These are phyloP conservation scores for Aspergillus leporis DNA, from an alignment of 495 filamentous ascomycete genomes.

Conservation along the genomic window DNA sequence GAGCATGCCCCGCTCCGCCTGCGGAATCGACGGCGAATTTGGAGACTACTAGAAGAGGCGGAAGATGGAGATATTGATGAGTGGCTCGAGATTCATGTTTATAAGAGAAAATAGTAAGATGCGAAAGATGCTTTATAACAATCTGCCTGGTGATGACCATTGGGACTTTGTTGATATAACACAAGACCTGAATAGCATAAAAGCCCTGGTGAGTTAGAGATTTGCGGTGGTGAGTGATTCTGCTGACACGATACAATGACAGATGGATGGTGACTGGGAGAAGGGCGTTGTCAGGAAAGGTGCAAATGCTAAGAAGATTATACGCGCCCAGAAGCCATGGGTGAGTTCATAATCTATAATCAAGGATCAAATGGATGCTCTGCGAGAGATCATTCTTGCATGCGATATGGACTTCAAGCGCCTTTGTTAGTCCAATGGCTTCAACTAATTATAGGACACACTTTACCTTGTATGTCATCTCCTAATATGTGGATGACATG, in stretches of 20 bases:
- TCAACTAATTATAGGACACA: background rate
- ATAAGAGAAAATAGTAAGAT: background rate
- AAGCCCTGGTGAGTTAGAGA: background rate
- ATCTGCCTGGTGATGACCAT: background rate
- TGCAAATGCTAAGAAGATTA: background rate
- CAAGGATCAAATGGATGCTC: background rate
- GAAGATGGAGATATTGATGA: background rate
- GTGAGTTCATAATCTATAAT: background rate
- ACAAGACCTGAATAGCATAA: background rate
- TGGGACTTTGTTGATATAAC: background rate
- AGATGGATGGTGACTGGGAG: background rate
- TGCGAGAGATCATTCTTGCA: too few species aligned
- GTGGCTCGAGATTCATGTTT: background rate
- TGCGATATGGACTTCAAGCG: background rate
- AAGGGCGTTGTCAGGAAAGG: background rate
- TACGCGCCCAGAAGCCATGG: background rate
- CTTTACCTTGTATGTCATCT: background rate
- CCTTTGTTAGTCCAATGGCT: background rate
- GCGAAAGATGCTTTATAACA: too few species aligned
- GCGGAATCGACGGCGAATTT: background rate
- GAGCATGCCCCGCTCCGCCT: background rate
- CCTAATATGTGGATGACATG: background rate
- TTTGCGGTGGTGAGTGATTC: background rate
- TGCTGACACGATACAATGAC: conserved; percentile 1
- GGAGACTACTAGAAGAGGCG: background rate